These are phyloP conservation scores for Entomortierella parvispora DNA, from an alignment of 192 early-diverging fungal species.

Conservation along the genomic window DNA sequence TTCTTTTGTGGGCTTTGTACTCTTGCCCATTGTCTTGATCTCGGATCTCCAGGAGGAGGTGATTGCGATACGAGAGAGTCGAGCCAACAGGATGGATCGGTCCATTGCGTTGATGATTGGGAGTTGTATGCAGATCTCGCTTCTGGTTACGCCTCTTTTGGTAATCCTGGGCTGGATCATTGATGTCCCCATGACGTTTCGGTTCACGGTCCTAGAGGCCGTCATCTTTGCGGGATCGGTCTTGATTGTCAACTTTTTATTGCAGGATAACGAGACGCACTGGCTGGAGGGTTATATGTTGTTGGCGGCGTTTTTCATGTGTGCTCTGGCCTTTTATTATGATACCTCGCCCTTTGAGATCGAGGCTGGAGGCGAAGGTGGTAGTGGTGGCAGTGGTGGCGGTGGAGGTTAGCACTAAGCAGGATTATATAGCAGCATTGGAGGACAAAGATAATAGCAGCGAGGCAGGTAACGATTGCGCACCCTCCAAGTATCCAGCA, in stretches of 20 bases:
- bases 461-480: too few species aligned
- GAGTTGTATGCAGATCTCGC: slow-evolving; percentile 79
- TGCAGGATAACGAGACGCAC: slow-evolving; percentile 86
- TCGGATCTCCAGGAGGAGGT: slow-evolving; percentile 77
- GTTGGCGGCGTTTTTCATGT: slow-evolving; percentile 83
- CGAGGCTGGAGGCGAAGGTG: not conserved
- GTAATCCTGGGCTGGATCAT: slow-evolving; percentile 88
- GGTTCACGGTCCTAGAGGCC: slow-evolving; percentile 84
- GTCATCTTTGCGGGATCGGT: slow-evolving; percentile 81
- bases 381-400: not conserved
- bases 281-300: slow-evolving; percentile 93
- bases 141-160: slow-evolving; percentile 73
- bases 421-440: too few species aligned
- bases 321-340: slow-evolving; percentile 85
- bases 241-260: slow-evolving; percentile 78
- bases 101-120: slow-evolving; percentile 38
- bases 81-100: slow-evolving; percentile 12
- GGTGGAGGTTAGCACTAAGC: too few species aligned
- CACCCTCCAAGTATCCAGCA: too few species aligned
- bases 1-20: slow-evolving; percentile 90
- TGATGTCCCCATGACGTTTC: slow-evolving; percentile 77
- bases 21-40: slow-evolving; percentile 93
- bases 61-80: slow-evolving; percentile 24
- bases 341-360: slow-evolving; percentile 50
- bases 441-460: too few species aligned